These are phyloP conservation scores for Magnolia sinica DNA, from an alignment of 164 flowering plant genomes.

Conservation along the genomic window DNA sequence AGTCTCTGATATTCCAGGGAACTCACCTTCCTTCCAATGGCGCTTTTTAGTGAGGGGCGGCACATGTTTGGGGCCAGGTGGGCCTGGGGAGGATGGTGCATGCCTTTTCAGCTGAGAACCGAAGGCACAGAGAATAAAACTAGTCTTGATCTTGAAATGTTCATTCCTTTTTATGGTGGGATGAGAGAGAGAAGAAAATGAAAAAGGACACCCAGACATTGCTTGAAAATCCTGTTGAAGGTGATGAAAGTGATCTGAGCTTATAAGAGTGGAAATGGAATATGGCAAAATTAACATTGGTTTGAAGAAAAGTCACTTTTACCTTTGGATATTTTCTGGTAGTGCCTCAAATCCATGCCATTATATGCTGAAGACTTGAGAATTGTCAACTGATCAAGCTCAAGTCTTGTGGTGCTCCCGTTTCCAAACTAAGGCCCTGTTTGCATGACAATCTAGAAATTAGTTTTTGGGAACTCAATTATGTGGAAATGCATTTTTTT, in stretches of 20 bases:
- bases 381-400: too few relatives aligned
- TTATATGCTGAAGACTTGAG: background rate
- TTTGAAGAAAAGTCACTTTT: too few relatives aligned
- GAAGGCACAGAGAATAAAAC: background rate
- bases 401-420: background rate
- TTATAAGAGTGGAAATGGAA: background rate
- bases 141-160: background rate
- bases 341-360: too few relatives aligned
- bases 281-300: too few relatives aligned
- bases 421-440: background rate
- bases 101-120: background rate
- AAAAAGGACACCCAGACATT: background rate
- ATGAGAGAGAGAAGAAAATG: background rate
- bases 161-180: background rate
- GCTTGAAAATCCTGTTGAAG: background rate
- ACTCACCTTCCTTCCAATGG: constrained; percentile 87
- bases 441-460: too few relatives aligned
- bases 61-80: constrained; percentile 7
- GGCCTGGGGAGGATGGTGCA: constrained; percentile 18
- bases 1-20: constrained; percentile 48
- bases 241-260: background rate
- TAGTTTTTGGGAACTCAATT: too few relatives aligned
- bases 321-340: too few relatives aligned
- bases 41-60: constrained; percentile 36
- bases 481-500: too few relatives aligned